Base-by-base conservation (phyloP, 2,329 filamentous ascomycete species). In the Phyllosticta citriasiana region DNA sequence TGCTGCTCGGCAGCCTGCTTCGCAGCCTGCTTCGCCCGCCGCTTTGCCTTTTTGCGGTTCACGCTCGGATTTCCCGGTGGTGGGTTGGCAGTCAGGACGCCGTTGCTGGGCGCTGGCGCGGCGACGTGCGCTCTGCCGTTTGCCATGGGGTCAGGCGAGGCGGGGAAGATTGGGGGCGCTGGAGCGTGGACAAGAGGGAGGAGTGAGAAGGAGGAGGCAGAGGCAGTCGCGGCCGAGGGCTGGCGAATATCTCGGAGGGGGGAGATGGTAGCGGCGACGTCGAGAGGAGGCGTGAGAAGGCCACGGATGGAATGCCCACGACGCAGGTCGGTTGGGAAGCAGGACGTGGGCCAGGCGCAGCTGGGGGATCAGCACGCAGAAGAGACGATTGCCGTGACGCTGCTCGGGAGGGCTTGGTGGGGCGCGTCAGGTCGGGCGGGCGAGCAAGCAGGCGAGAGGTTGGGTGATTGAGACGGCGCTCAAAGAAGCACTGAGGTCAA, bases 21-120 rank as follows among this genome's bases (percentile, higher is more conserved):
- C 33, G 89, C 88, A 35, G 88, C 88, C 76, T 84, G 80, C 74
- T 97, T 97, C 71, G 89, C 88, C 66, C 92, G 84, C 67, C 92
- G 85, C 80, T 96, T 97, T 74, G 94, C 89, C 80, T 97, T 97
- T 81, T 97, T 97, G 71, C 89, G 86, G 76, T 96, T 97, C 57
- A 92, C 87, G 8, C 80, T 70, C 53, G 78, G 79, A 53, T 79
- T 68, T 62, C 65, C 68, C 62, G 66, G 67, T 19, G 74, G 63
- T 53, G 69, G 67, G 53, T 71, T 66, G 57, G 64, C 72, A 30
- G 71, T 70, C 30, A 73, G 66, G 65, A 76, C 68, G 67, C 75
- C 75, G 70, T 77, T 78, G 67, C 67, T 64, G 33, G 72, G 62
- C 51, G 75, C 69, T 35, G 67, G 69, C 63, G 66, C 64, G 61